phyloP scores from a whole-genome alignment of 2,329 filamentous ascomycete genomes.

The Cladorrhinum sp. region DNA sequence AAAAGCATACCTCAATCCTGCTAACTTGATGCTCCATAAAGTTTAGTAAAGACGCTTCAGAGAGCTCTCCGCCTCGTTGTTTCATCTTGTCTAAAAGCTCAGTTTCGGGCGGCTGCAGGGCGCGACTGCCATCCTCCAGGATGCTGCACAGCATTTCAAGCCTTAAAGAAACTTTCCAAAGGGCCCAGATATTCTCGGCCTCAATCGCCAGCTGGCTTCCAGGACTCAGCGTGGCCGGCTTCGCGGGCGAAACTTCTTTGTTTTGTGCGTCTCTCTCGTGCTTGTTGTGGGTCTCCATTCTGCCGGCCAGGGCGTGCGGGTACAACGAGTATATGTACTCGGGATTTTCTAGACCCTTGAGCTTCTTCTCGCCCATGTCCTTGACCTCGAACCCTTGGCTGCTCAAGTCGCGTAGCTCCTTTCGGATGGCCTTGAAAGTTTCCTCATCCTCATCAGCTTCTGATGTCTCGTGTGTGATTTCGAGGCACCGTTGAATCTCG shows the following conservation, averaged over 20 bases:
- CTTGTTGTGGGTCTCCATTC: constrained; percentile 66
- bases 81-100: constrained; percentile 71
- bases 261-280: constrained; percentile 40
- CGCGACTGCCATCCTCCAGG: constrained; percentile 66
- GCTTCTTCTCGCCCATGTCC: constrained; percentile 84
- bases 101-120: constrained; percentile 75
- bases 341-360: constrained; percentile 96
- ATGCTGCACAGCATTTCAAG: constrained; percentile 91
- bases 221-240: constrained; percentile 59
- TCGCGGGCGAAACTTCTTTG: constrained; percentile 44
- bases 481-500: constrained; percentile 87
- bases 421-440: constrained; percentile 72
- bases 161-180: constrained; percentile 86
- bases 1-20: constrained; percentile 77
- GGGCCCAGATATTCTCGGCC: constrained; percentile 78
- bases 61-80: constrained; percentile 73
- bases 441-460: constrained; percentile 73
- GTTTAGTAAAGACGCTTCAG: constrained; percentile 81
- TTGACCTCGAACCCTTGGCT: constrained; percentile 96
- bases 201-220: constrained; percentile 71
- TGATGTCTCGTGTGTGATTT: constrained; percentile 84
- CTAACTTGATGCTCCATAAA: constrained; percentile 95
- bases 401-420: constrained; percentile 81
- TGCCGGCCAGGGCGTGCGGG: constrained; percentile 79
- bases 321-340: constrained; percentile 96